A percentile compares a stretch with the other conserved stretches of the same genome.
These are phyloP conservation scores for Dactylellina leptospora DNA, from an alignment of 2,329 filamentous ascomycete genomes.

Conservation along the genomic window DNA sequence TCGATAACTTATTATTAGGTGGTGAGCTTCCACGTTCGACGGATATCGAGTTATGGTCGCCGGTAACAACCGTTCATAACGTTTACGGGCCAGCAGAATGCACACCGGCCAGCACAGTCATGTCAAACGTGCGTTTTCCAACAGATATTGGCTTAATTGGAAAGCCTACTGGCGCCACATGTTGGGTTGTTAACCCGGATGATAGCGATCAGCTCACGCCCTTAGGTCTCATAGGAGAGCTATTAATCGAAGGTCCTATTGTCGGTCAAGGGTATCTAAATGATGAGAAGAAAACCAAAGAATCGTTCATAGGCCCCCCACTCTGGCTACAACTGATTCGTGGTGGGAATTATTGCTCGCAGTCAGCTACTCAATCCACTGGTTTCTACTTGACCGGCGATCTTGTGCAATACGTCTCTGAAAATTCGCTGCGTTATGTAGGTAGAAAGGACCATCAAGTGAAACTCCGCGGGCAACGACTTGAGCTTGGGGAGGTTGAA, in stretches of 20 bases:
- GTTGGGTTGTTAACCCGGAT: constrained; percentile 66
- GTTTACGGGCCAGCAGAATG: not conserved
- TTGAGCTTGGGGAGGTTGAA: constrained; percentile 69
- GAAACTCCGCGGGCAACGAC: constrained; percentile 72
- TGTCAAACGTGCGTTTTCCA: not conserved
- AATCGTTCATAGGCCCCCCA: not conserved
- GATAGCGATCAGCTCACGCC: constrained; percentile 64
- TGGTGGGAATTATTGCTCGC: too few relatives aligned
- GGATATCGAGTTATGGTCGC: not conserved
- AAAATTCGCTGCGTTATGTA: not conserved
- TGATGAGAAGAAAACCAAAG: constrained; percentile 58
- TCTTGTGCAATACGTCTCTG: not conserved
- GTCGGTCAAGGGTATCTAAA: constrained; percentile 71
- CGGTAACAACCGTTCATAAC: not conserved
- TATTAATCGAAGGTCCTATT: constrained; percentile 68
- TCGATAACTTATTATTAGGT: not conserved
- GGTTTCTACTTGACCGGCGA: not conserved
- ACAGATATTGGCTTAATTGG: not conserved
- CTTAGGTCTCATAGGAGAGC: constrained; percentile 64
- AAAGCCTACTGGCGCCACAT: constrained; percentile 58
- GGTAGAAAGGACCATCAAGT: constrained; percentile 70
- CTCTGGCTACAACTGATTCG: not conserved
- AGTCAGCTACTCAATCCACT: not conserved
- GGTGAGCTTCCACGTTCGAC: not conserved
- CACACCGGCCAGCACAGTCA: not conserved